Percentiles rank a stretch among this genome's conserved stretches.
These are phyloP conservation scores for Boletus speciosus DNA, from an alignment of 768 basidiomycete genomes.

Conservation along the genomic window DNA sequence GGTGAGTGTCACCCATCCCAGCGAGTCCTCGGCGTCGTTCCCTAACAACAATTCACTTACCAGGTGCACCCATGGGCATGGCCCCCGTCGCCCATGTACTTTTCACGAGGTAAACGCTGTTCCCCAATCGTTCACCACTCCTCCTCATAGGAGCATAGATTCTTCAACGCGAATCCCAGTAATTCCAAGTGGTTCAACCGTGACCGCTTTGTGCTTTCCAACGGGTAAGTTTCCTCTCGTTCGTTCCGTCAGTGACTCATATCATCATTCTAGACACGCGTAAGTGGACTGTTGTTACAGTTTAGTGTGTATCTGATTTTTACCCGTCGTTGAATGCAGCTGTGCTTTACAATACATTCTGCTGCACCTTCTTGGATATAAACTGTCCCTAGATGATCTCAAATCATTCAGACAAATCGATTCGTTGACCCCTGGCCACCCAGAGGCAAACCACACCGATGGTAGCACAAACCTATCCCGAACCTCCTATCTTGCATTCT, in stretches of 20 bases:
- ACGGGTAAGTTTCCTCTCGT: conserved; percentile 55
- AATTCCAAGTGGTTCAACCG: conserved; percentile 94
- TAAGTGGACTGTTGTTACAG: conserved; percentile 35
- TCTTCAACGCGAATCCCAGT: conserved; percentile 86
- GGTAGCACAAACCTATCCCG: conserved; percentile 33
- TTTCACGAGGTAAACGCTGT: conserved; percentile 56
- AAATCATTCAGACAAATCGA: conserved; percentile 90
- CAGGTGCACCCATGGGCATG: conserved; percentile 94
- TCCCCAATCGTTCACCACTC: neutral
- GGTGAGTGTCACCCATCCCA: conserved; percentile 34
- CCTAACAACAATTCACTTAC: neutral
- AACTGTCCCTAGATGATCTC: conserved; percentile 87
- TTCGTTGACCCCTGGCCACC: conserved; percentile 91
- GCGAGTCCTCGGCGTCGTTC: neutral
- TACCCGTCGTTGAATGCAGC: conserved; percentile 37
- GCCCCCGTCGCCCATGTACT: conserved; percentile 80
- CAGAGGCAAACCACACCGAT: conserved; percentile 70
- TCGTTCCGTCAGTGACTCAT: conserved; percentile 6
- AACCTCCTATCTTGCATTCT: conserved; percentile 5
- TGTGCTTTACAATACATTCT: conserved; percentile 93
- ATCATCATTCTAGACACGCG: conserved; percentile 56
- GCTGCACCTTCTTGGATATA: conserved; percentile 89
- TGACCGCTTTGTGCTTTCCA: conserved; percentile 95
- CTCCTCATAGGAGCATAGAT: conserved; percentile 40
- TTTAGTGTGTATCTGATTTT: neutral